Conservation (phyloP, 179 eudicot species). For the Spergularia azorica region DNA sequence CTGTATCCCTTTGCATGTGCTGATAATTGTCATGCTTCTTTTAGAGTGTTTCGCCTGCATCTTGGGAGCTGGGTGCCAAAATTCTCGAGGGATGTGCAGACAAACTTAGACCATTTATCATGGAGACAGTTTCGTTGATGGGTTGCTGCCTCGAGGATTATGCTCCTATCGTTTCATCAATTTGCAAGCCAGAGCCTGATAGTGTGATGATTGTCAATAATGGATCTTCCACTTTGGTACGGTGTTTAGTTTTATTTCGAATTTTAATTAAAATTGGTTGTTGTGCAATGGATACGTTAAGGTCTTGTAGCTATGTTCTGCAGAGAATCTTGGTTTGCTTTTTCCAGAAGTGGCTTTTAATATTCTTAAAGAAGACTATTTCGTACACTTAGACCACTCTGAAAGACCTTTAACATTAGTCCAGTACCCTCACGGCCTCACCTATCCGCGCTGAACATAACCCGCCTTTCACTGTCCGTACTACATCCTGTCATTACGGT, state of each 20-base stretch:
- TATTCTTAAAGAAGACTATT: too few species aligned
- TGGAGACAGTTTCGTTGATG: constrained; percentile 40
- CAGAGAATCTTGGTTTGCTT: background rate
- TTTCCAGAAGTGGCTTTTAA: background rate
- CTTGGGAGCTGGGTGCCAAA: constrained; percentile 59
- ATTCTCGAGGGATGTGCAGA: constrained; percentile 54
- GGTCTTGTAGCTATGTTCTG: background rate
- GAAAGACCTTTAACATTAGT: too few species aligned
- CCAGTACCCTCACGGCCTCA: too few species aligned
- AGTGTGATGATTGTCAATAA: constrained; percentile 28
- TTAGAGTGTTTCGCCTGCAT: constrained; percentile 53
- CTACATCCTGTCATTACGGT: too few species aligned
- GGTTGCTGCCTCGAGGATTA: constrained; percentile 47
- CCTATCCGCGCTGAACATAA: too few species aligned
- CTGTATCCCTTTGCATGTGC: background rate
- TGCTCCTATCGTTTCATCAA: constrained; percentile 54
- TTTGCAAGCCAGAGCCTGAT: constrained; percentile 43
- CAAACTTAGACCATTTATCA: constrained; percentile 52
- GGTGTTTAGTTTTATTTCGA: constrained; percentile 17
- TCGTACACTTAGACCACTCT: too few species aligned
- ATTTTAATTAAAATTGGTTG: background rate
- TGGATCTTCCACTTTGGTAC: constrained; percentile 38
- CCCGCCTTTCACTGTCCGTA: too few species aligned
- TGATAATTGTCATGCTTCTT: constrained; percentile 13
- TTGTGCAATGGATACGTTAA: background rate